phyloP scores from a whole-genome alignment of 164 flowering plant genomes.

The Vitis rotundifolia region DNA sequence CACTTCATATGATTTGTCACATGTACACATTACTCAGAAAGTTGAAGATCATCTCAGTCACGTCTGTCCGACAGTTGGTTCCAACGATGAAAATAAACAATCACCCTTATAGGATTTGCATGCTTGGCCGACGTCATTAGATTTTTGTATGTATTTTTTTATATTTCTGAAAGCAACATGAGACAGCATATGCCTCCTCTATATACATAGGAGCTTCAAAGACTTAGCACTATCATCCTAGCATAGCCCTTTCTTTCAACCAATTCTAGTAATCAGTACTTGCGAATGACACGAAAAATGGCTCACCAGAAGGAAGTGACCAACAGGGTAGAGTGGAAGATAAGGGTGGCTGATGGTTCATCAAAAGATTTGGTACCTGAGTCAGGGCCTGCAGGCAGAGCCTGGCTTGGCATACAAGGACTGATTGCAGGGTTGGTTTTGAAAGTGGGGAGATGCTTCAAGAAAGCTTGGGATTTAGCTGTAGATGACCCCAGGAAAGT shows the following conservation, averaged over 20 bases:
- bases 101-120: too few relatives aligned
- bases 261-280: background rate
- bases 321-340: constrained; percentile 48
- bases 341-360: constrained; percentile 37
- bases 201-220: too few relatives aligned
- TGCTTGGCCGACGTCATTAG: too few relatives aligned
- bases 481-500: constrained; percentile 56
- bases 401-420: constrained; percentile 21
- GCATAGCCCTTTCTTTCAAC: background rate
- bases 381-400: constrained; percentile 7
- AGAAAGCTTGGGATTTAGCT: constrained; percentile 49
- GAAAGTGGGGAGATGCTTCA: constrained; percentile 31
- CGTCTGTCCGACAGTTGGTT: too few relatives aligned
- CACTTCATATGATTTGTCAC: too few relatives aligned
- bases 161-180: too few relatives aligned
- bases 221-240: too few relatives aligned
- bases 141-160: too few relatives aligned
- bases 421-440: constrained; percentile 16
- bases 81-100: too few relatives aligned
- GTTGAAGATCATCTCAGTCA: too few relatives aligned
- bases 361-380: constrained; percentile 32
- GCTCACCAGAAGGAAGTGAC: constrained; percentile 23
- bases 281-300: constrained; percentile 18
- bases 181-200: too few relatives aligned
- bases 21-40: too few relatives aligned